Percentiles rank a stretch among this genome's conserved stretches.
Conservation (phyloP, 176 grass and related monocot species). For the Bolboschoenus planiculmis region DNA sequence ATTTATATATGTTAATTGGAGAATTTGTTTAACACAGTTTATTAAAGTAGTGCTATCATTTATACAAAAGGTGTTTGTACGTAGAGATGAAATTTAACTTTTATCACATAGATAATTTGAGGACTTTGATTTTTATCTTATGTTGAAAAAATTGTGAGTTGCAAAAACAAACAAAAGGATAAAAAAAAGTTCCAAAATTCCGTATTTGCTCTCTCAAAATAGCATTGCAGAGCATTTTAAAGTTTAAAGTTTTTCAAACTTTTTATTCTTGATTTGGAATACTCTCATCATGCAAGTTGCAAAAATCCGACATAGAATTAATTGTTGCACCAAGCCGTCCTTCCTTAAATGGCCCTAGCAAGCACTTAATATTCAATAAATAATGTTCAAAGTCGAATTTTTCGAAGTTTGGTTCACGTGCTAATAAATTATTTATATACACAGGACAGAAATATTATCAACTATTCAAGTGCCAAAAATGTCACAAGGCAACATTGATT, state of each 20-base stretch:
- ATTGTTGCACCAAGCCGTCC: not conserved
- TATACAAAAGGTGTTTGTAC: too few relatives aligned
- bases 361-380: not conserved
- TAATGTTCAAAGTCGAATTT: not conserved
- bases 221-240: not conserved
- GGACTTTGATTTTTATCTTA: too few relatives aligned
- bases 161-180: not conserved
- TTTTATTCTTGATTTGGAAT: too few relatives aligned
- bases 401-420: not conserved
- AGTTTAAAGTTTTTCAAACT: too few relatives aligned
- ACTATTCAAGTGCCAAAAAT: not conserved
- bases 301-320: not conserved
- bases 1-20: too few relatives aligned
- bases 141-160: too few relatives aligned
- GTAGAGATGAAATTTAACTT: too few relatives aligned
- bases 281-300: not conserved
- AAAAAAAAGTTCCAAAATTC: not conserved
- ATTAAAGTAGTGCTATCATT: too few relatives aligned
- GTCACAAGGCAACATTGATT: not conserved
- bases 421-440: not conserved
- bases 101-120: too few relatives aligned
- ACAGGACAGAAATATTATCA: not conserved
- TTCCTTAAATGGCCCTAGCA: not conserved
- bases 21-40: too few relatives aligned
- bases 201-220: not conserved